Percentiles rank a stretch among this genome's conserved stretches.
These are phyloP conservation scores for Isoetes taiwanensis DNA, from an alignment of 75 land plant genomes.

Conservation along the genomic window DNA sequence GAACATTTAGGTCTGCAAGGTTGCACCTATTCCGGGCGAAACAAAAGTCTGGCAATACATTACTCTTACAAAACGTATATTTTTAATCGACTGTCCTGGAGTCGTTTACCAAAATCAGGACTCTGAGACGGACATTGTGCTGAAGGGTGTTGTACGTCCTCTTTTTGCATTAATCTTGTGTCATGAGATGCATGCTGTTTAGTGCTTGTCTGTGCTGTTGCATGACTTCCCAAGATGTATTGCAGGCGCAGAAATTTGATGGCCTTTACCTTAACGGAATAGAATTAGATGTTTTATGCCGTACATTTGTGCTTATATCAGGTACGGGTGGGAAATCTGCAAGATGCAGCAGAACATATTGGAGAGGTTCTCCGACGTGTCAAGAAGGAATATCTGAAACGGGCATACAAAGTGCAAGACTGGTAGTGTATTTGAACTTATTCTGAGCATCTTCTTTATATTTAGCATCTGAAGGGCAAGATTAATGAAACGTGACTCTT, in stretches of 20 bases:
- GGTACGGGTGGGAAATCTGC: slow-evolving; percentile 87
- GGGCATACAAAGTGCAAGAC: slow-evolving; percentile 80
- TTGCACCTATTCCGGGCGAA: slow-evolving; percentile 97
- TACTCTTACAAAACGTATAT: slow-evolving; percentile 89
- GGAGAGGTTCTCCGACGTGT: slow-evolving; percentile 82
- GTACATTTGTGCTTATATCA: slow-evolving; percentile 7
- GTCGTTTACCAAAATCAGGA: slow-evolving; percentile 87
- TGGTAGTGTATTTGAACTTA: slow-evolving; percentile 37
- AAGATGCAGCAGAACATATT: slow-evolving; percentile 93
- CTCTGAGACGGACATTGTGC: slow-evolving; percentile 83
- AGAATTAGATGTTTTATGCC: neutral
- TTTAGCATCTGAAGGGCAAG: neutral
- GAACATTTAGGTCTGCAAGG: slow-evolving; percentile 92
- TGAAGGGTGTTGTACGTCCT: slow-evolving; percentile 88
- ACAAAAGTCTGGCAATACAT: slow-evolving; percentile 99
- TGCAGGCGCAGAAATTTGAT: neutral
- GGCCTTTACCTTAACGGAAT: neutral
- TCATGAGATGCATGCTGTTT: too few relatives aligned
- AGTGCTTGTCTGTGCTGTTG: slow-evolving; percentile 2
- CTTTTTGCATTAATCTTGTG: neutral
- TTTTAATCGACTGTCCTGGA: slow-evolving; percentile 94
- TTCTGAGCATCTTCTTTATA: neutral
- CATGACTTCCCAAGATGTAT: neutral
- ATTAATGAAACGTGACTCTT: neutral
- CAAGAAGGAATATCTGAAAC: slow-evolving; percentile 72